Conservation (phyloP, 257 asterid genomes). For the Vinca minor region DNA sequence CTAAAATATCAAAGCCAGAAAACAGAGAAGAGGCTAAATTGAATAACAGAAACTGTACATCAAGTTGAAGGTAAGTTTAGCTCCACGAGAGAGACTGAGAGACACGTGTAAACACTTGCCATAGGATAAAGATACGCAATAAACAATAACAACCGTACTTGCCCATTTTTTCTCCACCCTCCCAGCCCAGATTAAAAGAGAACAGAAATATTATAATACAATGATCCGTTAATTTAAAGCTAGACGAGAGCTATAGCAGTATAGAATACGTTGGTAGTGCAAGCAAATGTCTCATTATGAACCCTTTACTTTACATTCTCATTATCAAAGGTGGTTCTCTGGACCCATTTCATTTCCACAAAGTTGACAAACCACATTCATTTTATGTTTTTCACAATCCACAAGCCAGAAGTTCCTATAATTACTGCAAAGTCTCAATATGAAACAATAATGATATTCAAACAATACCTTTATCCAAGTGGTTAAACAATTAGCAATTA, state of each 20-base stretch:
- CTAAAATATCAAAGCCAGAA: slow-evolving; percentile 21
- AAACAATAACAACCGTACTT: not conserved
- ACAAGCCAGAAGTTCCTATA: not conserved
- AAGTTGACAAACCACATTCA: not conserved
- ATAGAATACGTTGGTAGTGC: not conserved
- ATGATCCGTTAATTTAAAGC: not conserved
- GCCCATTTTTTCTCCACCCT: not conserved
- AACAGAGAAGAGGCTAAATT: not conserved
- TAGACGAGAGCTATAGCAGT: not conserved
- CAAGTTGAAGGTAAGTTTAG: not conserved
- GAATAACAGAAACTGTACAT: not conserved
- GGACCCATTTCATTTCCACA: not conserved
- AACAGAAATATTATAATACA: not conserved
- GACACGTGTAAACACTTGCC: not conserved
- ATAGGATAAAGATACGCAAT: not conserved
- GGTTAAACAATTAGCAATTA: not conserved
- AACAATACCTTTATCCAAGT: not conserved
- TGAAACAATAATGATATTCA: not conserved
- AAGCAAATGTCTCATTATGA: not conserved
- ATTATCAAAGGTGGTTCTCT: too few species aligned
- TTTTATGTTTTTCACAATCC: not conserved
- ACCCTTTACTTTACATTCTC: not conserved
- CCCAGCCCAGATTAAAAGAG: not conserved
- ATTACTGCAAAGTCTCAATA: not conserved
- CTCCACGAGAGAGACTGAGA: not conserved